Evolutionary conservation across 2,329 filamentous ascomycete species (phyloP).

Genomic region (Microdochium trichocladiopsis): DNA sequence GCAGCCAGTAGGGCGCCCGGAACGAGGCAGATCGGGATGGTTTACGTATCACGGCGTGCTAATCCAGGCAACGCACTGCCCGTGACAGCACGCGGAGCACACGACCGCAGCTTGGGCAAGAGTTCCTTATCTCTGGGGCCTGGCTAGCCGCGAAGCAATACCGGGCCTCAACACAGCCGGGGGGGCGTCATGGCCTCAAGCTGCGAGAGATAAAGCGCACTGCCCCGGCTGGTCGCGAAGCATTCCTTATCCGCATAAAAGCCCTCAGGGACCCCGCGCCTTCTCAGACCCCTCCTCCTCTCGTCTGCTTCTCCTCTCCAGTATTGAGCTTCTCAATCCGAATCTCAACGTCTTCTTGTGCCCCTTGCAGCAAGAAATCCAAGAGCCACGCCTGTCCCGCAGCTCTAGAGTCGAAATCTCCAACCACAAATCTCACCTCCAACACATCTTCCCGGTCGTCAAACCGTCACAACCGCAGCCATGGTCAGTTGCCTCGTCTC

Average conservation of each 20-base stretch:
- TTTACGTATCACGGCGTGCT: constrained; percentile 1
- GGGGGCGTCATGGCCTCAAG: background rate
- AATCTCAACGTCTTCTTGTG: background rate
- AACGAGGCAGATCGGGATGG: background rate
- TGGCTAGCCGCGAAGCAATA: background rate
- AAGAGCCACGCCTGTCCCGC: background rate
- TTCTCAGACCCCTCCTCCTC: background rate
- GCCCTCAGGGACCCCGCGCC: background rate
- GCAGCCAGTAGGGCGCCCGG: background rate
- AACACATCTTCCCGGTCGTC: background rate
- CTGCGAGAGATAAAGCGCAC: constrained; percentile 1
- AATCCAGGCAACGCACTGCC: background rate
- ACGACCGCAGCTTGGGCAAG: background rate
- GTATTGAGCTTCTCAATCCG: background rate
- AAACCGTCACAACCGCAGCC: background rate
- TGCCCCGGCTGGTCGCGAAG: background rate
- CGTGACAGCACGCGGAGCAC: background rate
- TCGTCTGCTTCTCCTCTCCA: background rate
- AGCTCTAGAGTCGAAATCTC: background rate
- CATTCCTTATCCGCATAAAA: background rate
- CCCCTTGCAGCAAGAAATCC: background rate
- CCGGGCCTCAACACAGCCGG: background rate
- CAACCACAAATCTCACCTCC: background rate
- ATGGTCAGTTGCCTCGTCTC: background rate
- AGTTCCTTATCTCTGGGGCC: background rate